A percentile compares a stretch with the other conserved stretches of the same genome.
Conservation (phyloP, 495 filamentous ascomycete genomes). For the Talaromyces nanjingensis region DNA sequence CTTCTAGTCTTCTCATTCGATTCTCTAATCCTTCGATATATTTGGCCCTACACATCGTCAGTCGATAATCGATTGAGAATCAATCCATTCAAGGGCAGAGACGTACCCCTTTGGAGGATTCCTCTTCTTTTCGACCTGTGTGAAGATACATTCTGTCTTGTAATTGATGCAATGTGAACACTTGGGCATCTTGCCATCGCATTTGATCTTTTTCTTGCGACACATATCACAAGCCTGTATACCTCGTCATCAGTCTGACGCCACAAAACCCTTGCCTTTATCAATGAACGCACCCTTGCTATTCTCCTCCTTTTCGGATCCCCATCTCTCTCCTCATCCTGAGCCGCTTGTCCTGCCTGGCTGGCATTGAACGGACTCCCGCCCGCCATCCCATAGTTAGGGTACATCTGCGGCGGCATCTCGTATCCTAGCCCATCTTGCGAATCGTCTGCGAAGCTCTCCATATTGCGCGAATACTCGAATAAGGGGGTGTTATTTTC, state of each 20-base stretch:
- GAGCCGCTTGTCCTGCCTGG: constrained; percentile 41
- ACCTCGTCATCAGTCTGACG: neutral
- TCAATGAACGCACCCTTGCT: constrained; percentile 59
- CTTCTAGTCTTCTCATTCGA: constrained; percentile 88
- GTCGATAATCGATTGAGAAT: too few species aligned
- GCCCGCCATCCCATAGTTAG: neutral
- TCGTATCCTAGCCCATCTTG: constrained; percentile 35
- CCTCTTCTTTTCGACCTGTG: constrained; percentile 96
- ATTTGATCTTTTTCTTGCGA: constrained; percentile 99
- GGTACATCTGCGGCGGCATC: constrained; percentile 33
- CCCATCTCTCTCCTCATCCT: constrained; percentile 54
- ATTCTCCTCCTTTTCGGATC: constrained; percentile 92
- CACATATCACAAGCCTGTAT: constrained; percentile 95
- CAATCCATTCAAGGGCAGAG: too few species aligned
- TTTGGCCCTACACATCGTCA: constrained; percentile 59
- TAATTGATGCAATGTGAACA: constrained; percentile 98
- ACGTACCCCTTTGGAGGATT: constrained; percentile 98
- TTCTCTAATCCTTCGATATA: constrained; percentile 98
- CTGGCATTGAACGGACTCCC: constrained; percentile 5
- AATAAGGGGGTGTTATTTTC: neutral
- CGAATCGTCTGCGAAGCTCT: constrained; percentile 33
- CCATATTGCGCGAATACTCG: constrained; percentile 21
- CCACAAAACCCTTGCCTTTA: neutral
- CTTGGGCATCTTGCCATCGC: constrained; percentile 90
- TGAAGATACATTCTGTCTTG: constrained; percentile 96